Conservation (phyloP, 2,329 filamentous ascomycete genomes). For the Neonectria coccinea region DNA sequence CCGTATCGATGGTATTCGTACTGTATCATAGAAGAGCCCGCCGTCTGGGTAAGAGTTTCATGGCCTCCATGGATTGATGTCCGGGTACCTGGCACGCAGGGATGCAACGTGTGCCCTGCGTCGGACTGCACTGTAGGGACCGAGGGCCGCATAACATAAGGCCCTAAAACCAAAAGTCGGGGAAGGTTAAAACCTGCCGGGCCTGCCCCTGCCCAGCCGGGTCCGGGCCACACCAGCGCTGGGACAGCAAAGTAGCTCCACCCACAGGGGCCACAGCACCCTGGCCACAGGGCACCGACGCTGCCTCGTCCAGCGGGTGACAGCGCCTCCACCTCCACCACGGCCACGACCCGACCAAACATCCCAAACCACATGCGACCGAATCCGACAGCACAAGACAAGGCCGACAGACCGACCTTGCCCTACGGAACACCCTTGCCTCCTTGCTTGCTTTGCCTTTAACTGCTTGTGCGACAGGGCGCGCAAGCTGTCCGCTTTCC, state of each 20-base stretch:
- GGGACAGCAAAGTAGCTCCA: background rate
- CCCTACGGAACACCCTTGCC: background rate
- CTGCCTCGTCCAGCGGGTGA: background rate
- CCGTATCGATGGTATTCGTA: background rate
- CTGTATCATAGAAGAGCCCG: background rate
- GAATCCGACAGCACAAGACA: background rate
- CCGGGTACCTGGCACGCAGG: background rate
- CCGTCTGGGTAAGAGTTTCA: background rate
- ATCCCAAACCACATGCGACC: constrained; percentile 9
- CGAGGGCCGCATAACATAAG: constrained; percentile 7
- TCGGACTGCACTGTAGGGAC: constrained; percentile 4
- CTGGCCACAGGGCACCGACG: background rate
- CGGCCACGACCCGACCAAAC: constrained; percentile 2
- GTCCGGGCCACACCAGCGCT: background rate
- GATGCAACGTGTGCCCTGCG: constrained; percentile 9
- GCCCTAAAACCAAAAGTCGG: constrained; percentile 13
- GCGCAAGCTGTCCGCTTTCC: background rate
- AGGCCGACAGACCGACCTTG: constrained; percentile 1
- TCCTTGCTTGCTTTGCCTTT: constrained; percentile 1
- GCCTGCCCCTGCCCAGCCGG: constrained; percentile 6
- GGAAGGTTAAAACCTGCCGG: constrained; percentile 10
- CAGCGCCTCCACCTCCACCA: constrained; percentile 5
- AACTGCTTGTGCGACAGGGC: constrained; percentile 6
- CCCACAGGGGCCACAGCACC: background rate
- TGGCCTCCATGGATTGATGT: background rate